A percentile compares a stretch with the other conserved stretches of the same genome.
phyloP scores from a whole-genome alignment of 106 monocot genomes.

The Dendrobium chrysotoxum region DNA sequence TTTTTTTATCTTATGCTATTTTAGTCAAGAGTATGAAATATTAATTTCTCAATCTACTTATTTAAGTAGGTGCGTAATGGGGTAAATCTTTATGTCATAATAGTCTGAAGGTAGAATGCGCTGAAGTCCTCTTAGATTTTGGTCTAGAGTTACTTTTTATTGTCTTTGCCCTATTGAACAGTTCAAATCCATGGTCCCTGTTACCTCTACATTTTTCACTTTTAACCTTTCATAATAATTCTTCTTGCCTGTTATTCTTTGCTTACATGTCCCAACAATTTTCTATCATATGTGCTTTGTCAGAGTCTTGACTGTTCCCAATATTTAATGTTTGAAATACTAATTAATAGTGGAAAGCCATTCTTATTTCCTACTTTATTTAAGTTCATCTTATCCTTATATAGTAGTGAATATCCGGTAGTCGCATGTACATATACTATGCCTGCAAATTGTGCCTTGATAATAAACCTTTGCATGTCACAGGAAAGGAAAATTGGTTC shows the following conservation, averaged over 20 bases:
- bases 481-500: slow-evolving; percentile 59
- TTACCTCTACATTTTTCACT: neutral
- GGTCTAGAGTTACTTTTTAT: neutral
- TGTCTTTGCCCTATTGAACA: neutral
- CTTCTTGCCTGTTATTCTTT: neutral
- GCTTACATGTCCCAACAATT: no score
- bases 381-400: neutral
- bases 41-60: no score
- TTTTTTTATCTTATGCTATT: no score
- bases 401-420: neutral
- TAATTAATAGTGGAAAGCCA: neutral
- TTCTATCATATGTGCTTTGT: no score
- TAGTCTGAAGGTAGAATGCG: neutral
- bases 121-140: neutral
- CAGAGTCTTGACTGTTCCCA: no score
- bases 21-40: no score
- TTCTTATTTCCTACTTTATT: neutral
- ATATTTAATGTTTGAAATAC: no score
- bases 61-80: no score
- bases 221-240: neutral
- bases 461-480: neutral
- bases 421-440: neutral
- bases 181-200: neutral
- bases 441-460: neutral
- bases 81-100: neutral